Conservation (phyloP, 2,329 filamentous ascomycete species). For the Zopfia rhizophila region DNA sequence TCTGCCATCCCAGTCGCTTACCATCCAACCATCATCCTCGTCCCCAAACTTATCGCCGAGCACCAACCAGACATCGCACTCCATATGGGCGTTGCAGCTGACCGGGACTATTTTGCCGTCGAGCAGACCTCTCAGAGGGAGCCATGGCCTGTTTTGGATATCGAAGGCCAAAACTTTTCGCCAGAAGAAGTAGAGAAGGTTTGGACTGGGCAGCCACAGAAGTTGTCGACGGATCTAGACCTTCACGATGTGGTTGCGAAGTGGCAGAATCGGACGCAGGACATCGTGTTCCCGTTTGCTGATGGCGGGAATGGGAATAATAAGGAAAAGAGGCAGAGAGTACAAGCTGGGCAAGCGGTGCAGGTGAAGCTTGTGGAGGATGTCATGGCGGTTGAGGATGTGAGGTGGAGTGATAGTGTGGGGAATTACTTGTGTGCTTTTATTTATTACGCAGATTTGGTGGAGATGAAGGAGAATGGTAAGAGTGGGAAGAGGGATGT, state of each 20-base stretch:
- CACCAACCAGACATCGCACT: slow-evolving; percentile 69
- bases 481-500: slow-evolving; percentile 35
- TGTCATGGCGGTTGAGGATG: slow-evolving; percentile 29
- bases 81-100: slow-evolving; percentile 82
- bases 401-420: slow-evolving; percentile 48
- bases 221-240: slow-evolving; percentile 31
- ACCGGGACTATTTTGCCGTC: slow-evolving; percentile 72
- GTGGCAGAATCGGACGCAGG: slow-evolving; percentile 23
- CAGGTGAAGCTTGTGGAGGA: slow-evolving; percentile 6
- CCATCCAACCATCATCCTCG: slow-evolving; percentile 67
- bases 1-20: slow-evolving; percentile 77
- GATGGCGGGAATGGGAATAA: neutral
- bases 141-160: slow-evolving; percentile 74
- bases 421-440: slow-evolving; percentile 56
- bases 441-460: slow-evolving; percentile 53
- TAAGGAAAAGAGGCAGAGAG: neutral
- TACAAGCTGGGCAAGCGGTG: neutral
- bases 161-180: slow-evolving; percentile 62
- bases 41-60: slow-evolving; percentile 70
- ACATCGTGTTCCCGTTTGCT: slow-evolving; percentile 17
- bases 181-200: slow-evolving; percentile 38
- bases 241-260: slow-evolving; percentile 20
- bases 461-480: slow-evolving; percentile 19
- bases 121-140: slow-evolving; percentile 77
- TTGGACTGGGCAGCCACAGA: slow-evolving; percentile 31